phyloP scores from a whole-genome alignment of 495 filamentous ascomycete species.

The Talaromyces nanjingensis region DNA sequence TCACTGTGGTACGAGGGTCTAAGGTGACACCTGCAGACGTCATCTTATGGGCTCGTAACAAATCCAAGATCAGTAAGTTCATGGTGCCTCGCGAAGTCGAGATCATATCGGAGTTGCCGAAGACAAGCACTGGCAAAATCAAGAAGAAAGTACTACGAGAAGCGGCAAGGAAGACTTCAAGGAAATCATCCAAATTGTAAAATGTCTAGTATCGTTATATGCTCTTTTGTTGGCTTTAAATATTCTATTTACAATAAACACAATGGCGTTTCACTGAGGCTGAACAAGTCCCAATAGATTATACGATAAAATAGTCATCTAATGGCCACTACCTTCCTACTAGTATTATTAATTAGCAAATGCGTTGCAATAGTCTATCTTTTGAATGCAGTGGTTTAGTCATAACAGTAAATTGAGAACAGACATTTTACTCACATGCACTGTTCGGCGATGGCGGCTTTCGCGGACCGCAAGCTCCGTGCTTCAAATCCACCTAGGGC shows the following conservation, averaged over 20 bases:
- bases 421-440: too few relatives aligned
- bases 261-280: too few relatives aligned
- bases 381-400: too few relatives aligned
- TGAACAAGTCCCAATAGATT: too few relatives aligned
- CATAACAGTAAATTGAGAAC: too few relatives aligned
- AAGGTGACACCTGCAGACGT: slow-evolving; percentile 59
- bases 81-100: slow-evolving; percentile 95
- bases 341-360: too few relatives aligned
- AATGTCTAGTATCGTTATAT: not conserved
- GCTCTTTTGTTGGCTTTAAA: not conserved
- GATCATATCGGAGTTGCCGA: slow-evolving; percentile 78
- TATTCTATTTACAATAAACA: not conserved
- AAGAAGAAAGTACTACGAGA: slow-evolving; percentile 89
- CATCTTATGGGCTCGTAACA: slow-evolving; percentile 78
- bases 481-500: too few relatives aligned
- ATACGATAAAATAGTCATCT: too few relatives aligned
- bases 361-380: too few relatives aligned
- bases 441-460: too few relatives aligned
- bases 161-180: slow-evolving; percentile 51
- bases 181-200: not conserved
- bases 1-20: slow-evolving; percentile 66
- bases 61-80: slow-evolving; percentile 76
- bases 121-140: slow-evolving; percentile 94
- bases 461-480: too few relatives aligned
- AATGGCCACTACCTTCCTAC: too few relatives aligned